These are phyloP conservation scores for Aspergillus tubingensis DNA, from an alignment of 2,329 filamentous ascomycete genomes.

Conservation along the genomic window DNA sequence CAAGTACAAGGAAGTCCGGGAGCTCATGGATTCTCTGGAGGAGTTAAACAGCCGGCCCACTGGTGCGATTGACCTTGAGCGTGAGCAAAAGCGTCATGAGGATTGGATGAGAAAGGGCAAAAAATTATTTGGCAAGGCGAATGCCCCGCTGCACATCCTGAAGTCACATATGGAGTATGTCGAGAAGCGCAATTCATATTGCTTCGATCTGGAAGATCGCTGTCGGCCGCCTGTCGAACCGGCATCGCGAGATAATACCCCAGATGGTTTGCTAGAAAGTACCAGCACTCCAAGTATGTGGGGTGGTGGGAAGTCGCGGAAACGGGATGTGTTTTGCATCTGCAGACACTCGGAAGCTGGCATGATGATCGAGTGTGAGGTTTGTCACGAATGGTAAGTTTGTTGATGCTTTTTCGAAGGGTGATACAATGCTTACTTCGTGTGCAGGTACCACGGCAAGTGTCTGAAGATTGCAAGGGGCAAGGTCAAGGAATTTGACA, in stretches of 20 bases:
- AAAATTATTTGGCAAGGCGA: slow-evolving; percentile 96
- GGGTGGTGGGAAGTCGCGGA: slow-evolving; percentile 53
- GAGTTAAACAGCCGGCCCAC: slow-evolving; percentile 90
- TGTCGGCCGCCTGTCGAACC: slow-evolving; percentile 90
- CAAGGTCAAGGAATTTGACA: slow-evolving; percentile 97
- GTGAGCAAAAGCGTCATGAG: slow-evolving; percentile 90
- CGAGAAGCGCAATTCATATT: slow-evolving; percentile 81
- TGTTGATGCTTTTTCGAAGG: not conserved
- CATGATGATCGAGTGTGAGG: slow-evolving; percentile 99
- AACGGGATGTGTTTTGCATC: slow-evolving; percentile 92
- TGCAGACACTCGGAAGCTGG: slow-evolving; percentile 90
- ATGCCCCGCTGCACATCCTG: slow-evolving; percentile 92
- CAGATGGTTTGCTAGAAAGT: slow-evolving; percentile 57
- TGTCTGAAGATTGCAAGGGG: slow-evolving; percentile 96
- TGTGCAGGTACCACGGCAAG: slow-evolving; percentile 86
- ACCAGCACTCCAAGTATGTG: slow-evolving; percentile 31
- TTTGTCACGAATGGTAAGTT: slow-evolving; percentile 93
- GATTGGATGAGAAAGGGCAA: slow-evolving; percentile 99
- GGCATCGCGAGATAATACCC: slow-evolving; percentile 77
- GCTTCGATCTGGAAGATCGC: slow-evolving; percentile 88
- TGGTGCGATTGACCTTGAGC: slow-evolving; percentile 89
- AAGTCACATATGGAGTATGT: slow-evolving; percentile 95
- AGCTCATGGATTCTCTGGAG: slow-evolving; percentile 82
- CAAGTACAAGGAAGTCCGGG: slow-evolving; percentile 84
- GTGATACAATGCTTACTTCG: slow-evolving; percentile 27